These are phyloP conservation scores for Monosporascus sp. DNA, from an alignment of 2,329 filamentous ascomycete species.

Conservation along the genomic window DNA sequence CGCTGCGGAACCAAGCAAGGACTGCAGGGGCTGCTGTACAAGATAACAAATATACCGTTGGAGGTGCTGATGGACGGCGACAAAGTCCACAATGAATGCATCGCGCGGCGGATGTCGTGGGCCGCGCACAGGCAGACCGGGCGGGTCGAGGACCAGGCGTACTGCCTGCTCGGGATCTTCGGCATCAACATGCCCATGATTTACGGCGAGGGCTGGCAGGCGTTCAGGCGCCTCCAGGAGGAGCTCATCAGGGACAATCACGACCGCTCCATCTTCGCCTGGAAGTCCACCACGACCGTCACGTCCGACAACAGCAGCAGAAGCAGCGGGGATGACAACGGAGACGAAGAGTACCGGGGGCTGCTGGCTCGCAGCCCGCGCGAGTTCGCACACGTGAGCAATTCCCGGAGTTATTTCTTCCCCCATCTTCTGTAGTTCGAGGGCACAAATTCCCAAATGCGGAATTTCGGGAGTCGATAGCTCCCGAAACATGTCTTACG, in stretches of 20 bases:
- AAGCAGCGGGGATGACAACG: too few species aligned
- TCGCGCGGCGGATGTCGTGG: constrained; percentile 24
- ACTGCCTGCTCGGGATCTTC: constrained; percentile 23
- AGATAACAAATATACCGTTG: constrained; percentile 3
- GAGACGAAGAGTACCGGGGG: too few species aligned
- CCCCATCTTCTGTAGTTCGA: too few species aligned
- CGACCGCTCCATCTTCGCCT: constrained; percentile 23
- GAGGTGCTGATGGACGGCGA: neutral
- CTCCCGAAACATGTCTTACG: too few species aligned
- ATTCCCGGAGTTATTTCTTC: too few species aligned
- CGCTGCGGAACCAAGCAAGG: constrained; percentile 7
- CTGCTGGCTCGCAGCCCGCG: too few species aligned
- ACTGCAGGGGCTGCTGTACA: neutral
- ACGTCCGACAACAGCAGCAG: too few species aligned
- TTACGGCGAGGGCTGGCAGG: constrained; percentile 20
- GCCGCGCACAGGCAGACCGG: constrained; percentile 14
- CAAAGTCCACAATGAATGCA: constrained; percentile 4
- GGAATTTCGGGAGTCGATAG: too few species aligned
- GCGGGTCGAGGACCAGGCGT: constrained; percentile 17
- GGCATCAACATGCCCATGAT: constrained; percentile 22
- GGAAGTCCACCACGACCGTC: constrained; percentile 2
- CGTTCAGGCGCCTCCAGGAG: constrained; percentile 18
- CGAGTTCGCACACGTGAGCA: too few species aligned
- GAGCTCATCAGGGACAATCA: constrained; percentile 17
- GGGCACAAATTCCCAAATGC: too few species aligned